These are phyloP conservation scores for Chaetomium olivaceum DNA, from an alignment of 2,329 filamentous ascomycete species.

Conservation along the genomic window DNA sequence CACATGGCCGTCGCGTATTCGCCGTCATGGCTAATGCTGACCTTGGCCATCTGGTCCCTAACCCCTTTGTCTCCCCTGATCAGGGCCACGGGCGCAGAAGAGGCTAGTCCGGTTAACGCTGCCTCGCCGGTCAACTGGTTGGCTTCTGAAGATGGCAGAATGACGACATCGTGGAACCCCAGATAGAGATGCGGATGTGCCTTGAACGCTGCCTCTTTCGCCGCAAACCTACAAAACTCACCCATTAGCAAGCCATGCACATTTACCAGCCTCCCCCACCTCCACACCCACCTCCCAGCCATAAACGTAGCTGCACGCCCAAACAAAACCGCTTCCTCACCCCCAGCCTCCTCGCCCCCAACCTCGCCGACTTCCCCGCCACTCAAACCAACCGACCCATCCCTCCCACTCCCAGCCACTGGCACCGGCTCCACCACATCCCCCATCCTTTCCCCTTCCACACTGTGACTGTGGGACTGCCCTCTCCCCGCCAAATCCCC, in stretches of 20 bases:
- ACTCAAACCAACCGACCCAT: neutral
- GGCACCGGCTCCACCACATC: neutral
- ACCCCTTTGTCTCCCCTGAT: conserved; percentile 37
- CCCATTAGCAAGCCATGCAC: neutral
- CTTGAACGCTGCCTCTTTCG: conserved; percentile 75
- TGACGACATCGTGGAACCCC: conserved; percentile 62
- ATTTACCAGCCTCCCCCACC: neutral
- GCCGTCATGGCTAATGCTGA: conserved; percentile 87
- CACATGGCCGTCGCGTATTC: conserved; percentile 76
- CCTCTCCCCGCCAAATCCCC: neutral
- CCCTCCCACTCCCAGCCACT: neutral
- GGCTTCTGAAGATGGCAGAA: conserved; percentile 31
- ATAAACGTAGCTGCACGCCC: conserved; percentile 36
- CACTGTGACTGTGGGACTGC: no score
- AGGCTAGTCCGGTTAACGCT: conserved; percentile 36
- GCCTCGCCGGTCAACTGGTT: conserved; percentile 17
- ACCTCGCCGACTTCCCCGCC: neutral
- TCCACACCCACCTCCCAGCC: conserved; percentile 45
- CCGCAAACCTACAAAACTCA: conserved; percentile 46
- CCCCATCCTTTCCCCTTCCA: no score
- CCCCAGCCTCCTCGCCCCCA: neutral
- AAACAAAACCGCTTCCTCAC: neutral
- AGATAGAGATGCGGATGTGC: conserved; percentile 62
- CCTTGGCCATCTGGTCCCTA: conserved; percentile 57
- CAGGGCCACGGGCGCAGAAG: conserved; percentile 46